Evolutionary conservation across 371 early-diverging fungal genomes (phyloP).

Genomic region (Syncephalastrum monosporum): DNA sequence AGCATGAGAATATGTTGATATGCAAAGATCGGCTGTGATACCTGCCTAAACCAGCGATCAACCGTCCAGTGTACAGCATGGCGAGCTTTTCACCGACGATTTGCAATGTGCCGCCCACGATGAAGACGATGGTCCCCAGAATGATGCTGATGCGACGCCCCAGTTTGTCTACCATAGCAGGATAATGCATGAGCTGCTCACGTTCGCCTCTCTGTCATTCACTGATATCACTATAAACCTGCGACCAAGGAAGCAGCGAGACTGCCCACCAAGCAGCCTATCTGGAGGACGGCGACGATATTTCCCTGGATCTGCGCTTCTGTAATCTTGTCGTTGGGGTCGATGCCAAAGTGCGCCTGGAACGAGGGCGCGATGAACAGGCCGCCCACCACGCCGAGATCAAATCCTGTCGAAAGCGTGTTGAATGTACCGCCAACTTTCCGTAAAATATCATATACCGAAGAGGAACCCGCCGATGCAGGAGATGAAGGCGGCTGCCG

Average conservation of each 20-base stretch:
- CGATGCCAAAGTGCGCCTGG: constrained; percentile 33
- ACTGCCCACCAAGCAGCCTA: constrained; percentile 35
- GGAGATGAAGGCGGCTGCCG: constrained; percentile 19
- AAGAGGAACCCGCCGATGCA: constrained; percentile 33
- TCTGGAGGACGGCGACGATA: constrained; percentile 31
- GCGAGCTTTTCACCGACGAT: constrained; percentile 20
- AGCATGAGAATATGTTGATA: constrained; percentile 8
- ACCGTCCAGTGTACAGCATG: constrained; percentile 26
- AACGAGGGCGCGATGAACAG: constrained; percentile 34
- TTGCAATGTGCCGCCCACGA: constrained; percentile 28
- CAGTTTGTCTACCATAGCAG: constrained; percentile 13
- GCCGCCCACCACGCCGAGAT: constrained; percentile 33
- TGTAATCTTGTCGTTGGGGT: constrained; percentile 25
- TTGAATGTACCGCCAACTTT: neutral
- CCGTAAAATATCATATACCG: constrained; percentile 9
- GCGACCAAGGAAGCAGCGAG: constrained; percentile 26
- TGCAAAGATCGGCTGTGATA: no score
- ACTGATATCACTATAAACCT: constrained; percentile 14
- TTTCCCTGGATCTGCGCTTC: constrained; percentile 36
- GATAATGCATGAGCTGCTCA: no score
- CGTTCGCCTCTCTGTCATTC: neutral
- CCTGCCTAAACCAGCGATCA: constrained; percentile 30
- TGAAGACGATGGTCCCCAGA: constrained; percentile 17
- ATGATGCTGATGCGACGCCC: constrained; percentile 28
- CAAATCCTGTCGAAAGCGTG: constrained; percentile 19